Conservation (phyloP, 306 rosid species). For the Casuarina equisetifolia region DNA sequence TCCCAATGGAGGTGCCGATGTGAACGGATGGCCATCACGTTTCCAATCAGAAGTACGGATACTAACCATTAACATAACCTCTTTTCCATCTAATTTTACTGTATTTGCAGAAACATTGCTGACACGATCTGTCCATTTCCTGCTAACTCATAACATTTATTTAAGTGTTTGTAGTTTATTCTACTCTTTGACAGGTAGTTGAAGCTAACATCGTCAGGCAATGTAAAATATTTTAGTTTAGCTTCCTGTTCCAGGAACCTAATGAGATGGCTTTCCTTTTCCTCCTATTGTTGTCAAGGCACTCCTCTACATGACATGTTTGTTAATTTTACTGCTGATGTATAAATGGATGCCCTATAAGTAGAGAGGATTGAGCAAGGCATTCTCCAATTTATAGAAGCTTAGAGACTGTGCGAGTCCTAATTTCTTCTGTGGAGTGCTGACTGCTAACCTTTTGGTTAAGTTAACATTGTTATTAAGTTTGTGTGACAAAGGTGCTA, state of each 20-base stretch:
- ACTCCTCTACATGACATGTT: slow-evolving; percentile 25
- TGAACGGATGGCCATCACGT: slow-evolving; percentile 93
- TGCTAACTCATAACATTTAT: slow-evolving; percentile 67
- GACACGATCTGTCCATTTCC: slow-evolving; percentile 62
- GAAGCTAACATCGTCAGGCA: slow-evolving; percentile 64
- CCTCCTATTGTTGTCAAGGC: slow-evolving; percentile 27
- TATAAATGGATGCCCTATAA: slow-evolving; percentile 20
- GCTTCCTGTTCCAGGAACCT: slow-evolving; percentile 36
- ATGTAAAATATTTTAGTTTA: slow-evolving; percentile 43
- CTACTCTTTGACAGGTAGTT: slow-evolving; percentile 64
- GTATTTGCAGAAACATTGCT: slow-evolving; percentile 67
- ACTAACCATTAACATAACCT: slow-evolving; percentile 99
- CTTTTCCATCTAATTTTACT: slow-evolving; percentile 85
- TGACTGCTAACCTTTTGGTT: slow-evolving; percentile 22
- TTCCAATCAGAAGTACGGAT: slow-evolving; percentile 99
- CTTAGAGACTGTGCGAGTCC: slow-evolving; percentile 24
- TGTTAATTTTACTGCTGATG: slow-evolving; percentile 13
- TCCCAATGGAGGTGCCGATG: slow-evolving; percentile 88
- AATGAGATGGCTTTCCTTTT: slow-evolving; percentile 27
- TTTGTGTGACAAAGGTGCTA: slow-evolving; percentile 7
- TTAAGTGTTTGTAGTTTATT: slow-evolving; percentile 54
- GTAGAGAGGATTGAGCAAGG: slow-evolving; percentile 31
- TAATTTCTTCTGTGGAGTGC: slow-evolving; percentile 23
- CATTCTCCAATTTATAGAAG: slow-evolving; percentile 19
- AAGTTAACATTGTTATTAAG: slow-evolving; percentile 9